These are phyloP conservation scores for Cyclostephanos tholiformis DNA, from an alignment of 108 stramenopile genomes.

Conservation along the genomic window DNA sequence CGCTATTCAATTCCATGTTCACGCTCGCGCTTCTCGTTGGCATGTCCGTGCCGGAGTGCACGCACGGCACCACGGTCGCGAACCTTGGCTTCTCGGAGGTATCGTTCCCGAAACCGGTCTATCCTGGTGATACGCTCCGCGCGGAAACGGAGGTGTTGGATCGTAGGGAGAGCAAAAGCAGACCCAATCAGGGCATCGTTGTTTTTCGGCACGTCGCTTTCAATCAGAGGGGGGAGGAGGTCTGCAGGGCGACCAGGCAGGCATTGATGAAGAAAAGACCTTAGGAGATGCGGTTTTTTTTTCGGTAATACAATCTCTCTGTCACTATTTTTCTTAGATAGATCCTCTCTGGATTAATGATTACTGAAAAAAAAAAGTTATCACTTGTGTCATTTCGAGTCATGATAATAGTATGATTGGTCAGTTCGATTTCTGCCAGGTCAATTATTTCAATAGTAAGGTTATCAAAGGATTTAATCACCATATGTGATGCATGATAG, in stretches of 20 bases:
- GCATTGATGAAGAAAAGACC: conserved; percentile 52
- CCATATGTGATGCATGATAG: too few relatives aligned
- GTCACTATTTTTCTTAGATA: too few relatives aligned
- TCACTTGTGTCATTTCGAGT: too few relatives aligned
- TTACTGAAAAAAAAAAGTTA: too few relatives aligned
- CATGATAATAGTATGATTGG: too few relatives aligned
- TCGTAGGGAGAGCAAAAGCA: conserved; percentile 46
- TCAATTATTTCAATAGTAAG: too few relatives aligned
- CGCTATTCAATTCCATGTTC: conserved; percentile 57
- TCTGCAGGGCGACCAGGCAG: conserved; percentile 46
- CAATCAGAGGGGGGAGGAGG: conserved; percentile 51
- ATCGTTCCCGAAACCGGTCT: conserved; percentile 52
- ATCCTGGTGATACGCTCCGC: conserved; percentile 50
- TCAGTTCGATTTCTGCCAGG: too few relatives aligned
- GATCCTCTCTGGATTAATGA: too few relatives aligned
- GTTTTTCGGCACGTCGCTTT: conserved; percentile 48
- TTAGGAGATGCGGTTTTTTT: not conserved
- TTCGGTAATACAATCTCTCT: not conserved
- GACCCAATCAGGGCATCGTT: conserved; percentile 49
- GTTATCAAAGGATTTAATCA: too few relatives aligned
- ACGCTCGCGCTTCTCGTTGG: conserved; percentile 53
- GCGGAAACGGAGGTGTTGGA: conserved; percentile 47
- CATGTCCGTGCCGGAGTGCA: conserved; percentile 49
- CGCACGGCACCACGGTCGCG: conserved; percentile 53
- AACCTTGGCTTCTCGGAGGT: conserved; percentile 57